phyloP scores from a whole-genome alignment of 345 rosid species.

The Aquilaria yunnanensis region DNA sequence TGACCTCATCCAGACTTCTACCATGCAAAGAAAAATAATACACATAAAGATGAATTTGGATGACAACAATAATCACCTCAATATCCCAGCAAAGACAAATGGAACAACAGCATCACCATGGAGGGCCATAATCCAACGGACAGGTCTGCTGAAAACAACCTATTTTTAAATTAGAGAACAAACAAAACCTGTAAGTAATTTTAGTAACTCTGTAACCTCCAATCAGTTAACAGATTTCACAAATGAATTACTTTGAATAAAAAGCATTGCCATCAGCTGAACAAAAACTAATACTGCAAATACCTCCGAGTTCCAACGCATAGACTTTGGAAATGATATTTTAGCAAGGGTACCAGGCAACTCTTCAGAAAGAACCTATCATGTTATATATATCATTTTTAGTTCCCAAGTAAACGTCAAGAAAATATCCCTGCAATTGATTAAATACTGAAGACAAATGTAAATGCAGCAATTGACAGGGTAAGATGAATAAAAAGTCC shows the following conservation, averaged over 20 bases:
- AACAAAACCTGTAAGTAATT: too few species aligned
- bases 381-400: slow-evolving; percentile 6
- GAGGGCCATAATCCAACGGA: slow-evolving; percentile 94
- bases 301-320: slow-evolving; percentile 98
- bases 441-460: neutral
- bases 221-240: too few species aligned
- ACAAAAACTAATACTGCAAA: slow-evolving; percentile 13
- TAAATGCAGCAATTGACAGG: slow-evolving; percentile 1
- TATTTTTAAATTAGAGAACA: slow-evolving; percentile 12
- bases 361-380: slow-evolving; percentile 79
- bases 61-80: slow-evolving; percentile 46
- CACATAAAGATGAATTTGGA: neutral
- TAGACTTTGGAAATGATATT: slow-evolving; percentile 85
- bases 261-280: too few species aligned
- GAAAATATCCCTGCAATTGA: neutral
- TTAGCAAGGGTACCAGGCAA: slow-evolving; percentile 64
- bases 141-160: slow-evolving; percentile 88
- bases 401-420: slow-evolving; percentile 4
- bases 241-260: too few species aligned
- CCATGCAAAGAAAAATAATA: slow-evolving; percentile 2
- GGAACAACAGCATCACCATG: slow-evolving; percentile 84
- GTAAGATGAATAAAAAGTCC: neutral
- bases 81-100: slow-evolving; percentile 74
- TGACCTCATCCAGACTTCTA: neutral
- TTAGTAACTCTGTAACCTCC: too few species aligned